phyloP scores from a whole-genome alignment of 2,329 filamentous ascomycete species.

The Ceratocystis harringtonii region DNA sequence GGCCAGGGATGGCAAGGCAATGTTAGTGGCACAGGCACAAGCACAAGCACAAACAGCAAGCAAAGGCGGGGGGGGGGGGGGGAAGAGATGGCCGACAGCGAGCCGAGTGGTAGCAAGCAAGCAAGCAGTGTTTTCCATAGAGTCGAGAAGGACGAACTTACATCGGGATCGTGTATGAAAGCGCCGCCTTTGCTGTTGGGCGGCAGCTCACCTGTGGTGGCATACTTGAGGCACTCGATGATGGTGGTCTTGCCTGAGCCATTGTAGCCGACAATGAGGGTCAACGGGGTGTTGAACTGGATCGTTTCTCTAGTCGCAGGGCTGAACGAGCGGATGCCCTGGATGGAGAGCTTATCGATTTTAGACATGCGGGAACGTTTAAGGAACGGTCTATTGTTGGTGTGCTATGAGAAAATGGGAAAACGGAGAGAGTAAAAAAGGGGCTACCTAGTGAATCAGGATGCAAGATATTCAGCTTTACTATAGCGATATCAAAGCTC shows the following conservation, averaged over 20 bases:
- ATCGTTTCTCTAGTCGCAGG: constrained; percentile 62
- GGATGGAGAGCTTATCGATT: constrained; percentile 79
- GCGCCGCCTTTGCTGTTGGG: constrained; percentile 82
- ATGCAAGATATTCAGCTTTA: neutral
- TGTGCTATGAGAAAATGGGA: neutral
- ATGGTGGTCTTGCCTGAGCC: constrained; percentile 98
- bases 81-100: too few species aligned
- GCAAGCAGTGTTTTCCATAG: neutral
- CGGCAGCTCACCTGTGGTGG: constrained; percentile 82
- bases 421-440: neutral
- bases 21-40: constrained; percentile 1
- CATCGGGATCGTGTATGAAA: constrained; percentile 94
- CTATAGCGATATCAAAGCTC: too few species aligned
- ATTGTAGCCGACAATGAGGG: constrained; percentile 92
- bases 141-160: constrained; percentile 23
- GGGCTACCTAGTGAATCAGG: neutral
- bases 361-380: constrained; percentile 42
- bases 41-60: too few species aligned
- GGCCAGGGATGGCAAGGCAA: neutral
- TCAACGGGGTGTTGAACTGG: constrained; percentile 77
- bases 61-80: too few species aligned
- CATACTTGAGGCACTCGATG: constrained; percentile 97
- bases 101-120: neutral
- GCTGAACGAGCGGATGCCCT: constrained; percentile 74
- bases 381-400: neutral